Evolutionary conservation across 2,329 filamentous ascomycete genomes (phyloP).

Genomic region (Trichoderma sp.): DNA sequence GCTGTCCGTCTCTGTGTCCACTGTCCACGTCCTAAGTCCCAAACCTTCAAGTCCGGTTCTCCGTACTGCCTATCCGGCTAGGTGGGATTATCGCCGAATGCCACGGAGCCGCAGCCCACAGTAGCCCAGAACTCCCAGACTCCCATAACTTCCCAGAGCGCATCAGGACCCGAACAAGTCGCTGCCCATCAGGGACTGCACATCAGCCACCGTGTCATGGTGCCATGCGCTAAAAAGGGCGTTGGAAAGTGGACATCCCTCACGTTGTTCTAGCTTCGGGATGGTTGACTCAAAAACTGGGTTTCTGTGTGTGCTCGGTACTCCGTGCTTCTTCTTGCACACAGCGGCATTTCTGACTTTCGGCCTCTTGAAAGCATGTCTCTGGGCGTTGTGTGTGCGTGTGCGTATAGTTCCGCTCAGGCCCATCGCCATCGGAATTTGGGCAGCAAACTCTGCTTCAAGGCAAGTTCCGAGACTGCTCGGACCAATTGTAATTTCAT

Average conservation of each 20-base stretch:
- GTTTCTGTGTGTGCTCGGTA: background rate
- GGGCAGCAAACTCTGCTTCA: background rate
- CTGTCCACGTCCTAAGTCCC: background rate
- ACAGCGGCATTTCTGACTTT: conserved; percentile 10
- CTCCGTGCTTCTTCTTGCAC: background rate
- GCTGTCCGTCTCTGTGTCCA: background rate
- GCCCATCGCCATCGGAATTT: background rate
- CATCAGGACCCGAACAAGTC: background rate
- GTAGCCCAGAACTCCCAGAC: background rate
- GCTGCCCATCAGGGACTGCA: background rate
- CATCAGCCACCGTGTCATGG: background rate
- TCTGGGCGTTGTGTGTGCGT: background rate
- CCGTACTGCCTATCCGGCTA: background rate
- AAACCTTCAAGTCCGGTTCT: background rate
- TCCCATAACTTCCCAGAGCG: background rate
- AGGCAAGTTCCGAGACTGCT: background rate
- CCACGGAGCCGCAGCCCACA: background rate
- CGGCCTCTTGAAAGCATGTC: background rate
- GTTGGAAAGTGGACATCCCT: background rate
- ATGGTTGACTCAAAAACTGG: background rate
- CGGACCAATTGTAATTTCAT: background rate
- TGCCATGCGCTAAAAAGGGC: background rate
- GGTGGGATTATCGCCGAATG: background rate
- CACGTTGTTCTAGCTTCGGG: background rate
- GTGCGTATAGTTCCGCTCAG: background rate